Evolutionary conservation across 2,329 filamentous ascomycete genomes (phyloP).

Genomic region (Simplicillium aogashimaense): DNA sequence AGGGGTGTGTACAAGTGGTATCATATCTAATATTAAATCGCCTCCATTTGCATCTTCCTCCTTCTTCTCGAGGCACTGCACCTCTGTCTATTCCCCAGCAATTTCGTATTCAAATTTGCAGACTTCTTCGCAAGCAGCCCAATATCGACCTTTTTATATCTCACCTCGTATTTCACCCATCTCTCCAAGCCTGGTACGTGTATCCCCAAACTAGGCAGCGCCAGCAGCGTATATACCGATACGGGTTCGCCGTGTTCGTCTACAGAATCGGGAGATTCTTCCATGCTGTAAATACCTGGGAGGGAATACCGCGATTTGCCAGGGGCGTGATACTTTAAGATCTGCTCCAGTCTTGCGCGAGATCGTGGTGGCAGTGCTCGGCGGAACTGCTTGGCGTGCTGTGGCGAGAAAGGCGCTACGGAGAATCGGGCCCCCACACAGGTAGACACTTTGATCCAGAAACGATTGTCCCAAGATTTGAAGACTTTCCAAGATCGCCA

Average conservation of each 20-base stretch:
- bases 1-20: not conserved
- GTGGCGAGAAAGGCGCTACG: constrained; percentile 34
- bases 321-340: constrained; percentile 40
- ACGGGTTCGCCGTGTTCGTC: not conserved
- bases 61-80: constrained; percentile 1
- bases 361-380: constrained; percentile 25
- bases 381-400: constrained; percentile 37
- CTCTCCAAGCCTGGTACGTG: constrained; percentile 33
- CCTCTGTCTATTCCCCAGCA: not conserved
- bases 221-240: constrained; percentile 29
- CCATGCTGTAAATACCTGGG: constrained; percentile 40
- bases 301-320: constrained; percentile 46
- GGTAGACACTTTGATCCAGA: constrained; percentile 43
- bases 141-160: constrained; percentile 40
- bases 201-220: constrained; percentile 42
- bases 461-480: constrained; percentile 49
- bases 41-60: not conserved
- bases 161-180: constrained; percentile 38
- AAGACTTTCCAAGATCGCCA: constrained; percentile 21
- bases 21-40: not conserved
- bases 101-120: not conserved
- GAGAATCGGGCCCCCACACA: constrained; percentile 30
- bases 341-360: constrained; percentile 23
- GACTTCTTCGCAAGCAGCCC: constrained; percentile 20
- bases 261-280: constrained; percentile 10